Base-by-base conservation (phyloP, 139 green algal genomes). In the Haematococcus lacustris region DNA sequence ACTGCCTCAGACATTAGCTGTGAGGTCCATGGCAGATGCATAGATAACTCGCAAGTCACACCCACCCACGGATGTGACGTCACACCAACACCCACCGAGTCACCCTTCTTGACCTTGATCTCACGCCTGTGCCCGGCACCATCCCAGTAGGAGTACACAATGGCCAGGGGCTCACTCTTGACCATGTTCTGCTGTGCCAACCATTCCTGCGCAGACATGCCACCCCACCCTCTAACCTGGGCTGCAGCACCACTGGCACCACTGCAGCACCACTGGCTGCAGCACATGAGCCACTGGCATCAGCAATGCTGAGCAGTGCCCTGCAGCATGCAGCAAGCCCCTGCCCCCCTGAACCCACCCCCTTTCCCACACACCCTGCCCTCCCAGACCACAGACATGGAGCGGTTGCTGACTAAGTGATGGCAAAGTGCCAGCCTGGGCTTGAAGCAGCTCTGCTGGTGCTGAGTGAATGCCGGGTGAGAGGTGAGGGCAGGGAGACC, bases 121-220 rank as follows among this genome's bases (percentile, higher is more conserved):
- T 78, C 72, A 23, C 83, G 81, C 25, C 79, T 78, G 71, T 98
- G 94, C 0, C 93, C 94, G 0, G 81, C 83, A 7, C 95, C 95
- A 74, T 98, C 94, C 89, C 92, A 99, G 83, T 98, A 99, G 33
- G 78, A 91, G 91, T 97, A 99, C 0, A 89, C 92, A 59, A 99
- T 92, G 30, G 91, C 81, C 70, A 99, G 81, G 7, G 84, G 85
- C 83, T 98, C 91, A 3, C 82, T 78, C 73, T 92, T 96, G 37
- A 94, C 68, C n/a, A 76, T 64, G 66, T 92, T 87, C 82, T 91
- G 80, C 67, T 82, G 51, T n/a, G 67, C 23, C 67, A 80, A 57
- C 75, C 78, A 92, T 80, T 89, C 83, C 78, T 84, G 50, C 61
- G 62, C 32, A n/a, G n/a, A n/a, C n/a, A n/a, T n/a, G n/a, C n/a